Evolutionary conservation across 345 rosid genomes (phyloP), one percentile per base, ranked within the genome.

Genomic region (Heritiera littoralis): DNA sequence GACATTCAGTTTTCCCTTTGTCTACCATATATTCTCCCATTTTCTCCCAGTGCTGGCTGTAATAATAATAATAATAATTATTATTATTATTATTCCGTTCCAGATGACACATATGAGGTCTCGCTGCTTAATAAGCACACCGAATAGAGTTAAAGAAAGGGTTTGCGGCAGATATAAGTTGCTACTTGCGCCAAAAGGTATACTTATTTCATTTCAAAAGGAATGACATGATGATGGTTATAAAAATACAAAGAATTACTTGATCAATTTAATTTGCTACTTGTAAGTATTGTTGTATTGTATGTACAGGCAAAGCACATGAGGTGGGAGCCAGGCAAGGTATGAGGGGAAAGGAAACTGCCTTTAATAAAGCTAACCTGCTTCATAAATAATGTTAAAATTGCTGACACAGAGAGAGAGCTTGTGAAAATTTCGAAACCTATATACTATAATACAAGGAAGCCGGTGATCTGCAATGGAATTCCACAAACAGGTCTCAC

Each of bases 391-490:
- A 49, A 56, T n/a, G 65, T 8, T 8, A 58, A 56, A 56, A 72
- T 59, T 63, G 75, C 85, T 78, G 80, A 66, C 14, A 54, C 18
- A 43, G 55, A 49, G 59, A 20, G 66, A n/a, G 18, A 0, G 3
- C 38, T 20, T 20, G 32, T 52, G 58, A 71, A 41, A 61, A 51
- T 10, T 23, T 18, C 0, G 15, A 78, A 76, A 77, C 82, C 87
- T 82, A 84, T 69, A 82, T 28, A 17, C 51, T 83, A 87, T 81
- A 46, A 77, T 86, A 86, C 87, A 88, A 32, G 54, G 65, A 81
- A 68, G 82, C 35, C 1, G 78, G 83, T 2, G 70, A 72, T 84
- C 83, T 52, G 78, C 54, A 52, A 78, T 46, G 84, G 80, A 80
- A 77, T 69, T 80, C 84, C 86, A 69, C 13, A 45, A 79, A 52